Evolutionary conservation across 1,284 basidiomycete genomes (phyloP).

Genomic region (Ganoderma multipileum): DNA sequence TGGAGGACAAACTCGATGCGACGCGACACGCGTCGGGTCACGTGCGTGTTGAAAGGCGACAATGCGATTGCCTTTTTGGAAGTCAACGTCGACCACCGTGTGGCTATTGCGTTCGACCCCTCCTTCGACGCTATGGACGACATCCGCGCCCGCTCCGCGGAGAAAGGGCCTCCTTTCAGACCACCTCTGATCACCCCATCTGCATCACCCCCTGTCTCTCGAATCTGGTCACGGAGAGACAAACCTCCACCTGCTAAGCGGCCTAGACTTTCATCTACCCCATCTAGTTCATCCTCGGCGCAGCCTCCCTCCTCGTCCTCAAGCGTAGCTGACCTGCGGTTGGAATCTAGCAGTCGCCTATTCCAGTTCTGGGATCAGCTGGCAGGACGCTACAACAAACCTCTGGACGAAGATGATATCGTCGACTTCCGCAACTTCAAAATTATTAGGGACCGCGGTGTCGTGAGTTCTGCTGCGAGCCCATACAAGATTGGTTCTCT

Average conservation of each 20-base stretch:
- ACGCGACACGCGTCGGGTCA: constrained; percentile 21
- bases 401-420: constrained; percentile 78
- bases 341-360: constrained; percentile 48
- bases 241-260: constrained; percentile 48
- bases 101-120: constrained; percentile 13
- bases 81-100: constrained; percentile 16
- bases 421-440: constrained; percentile 65
- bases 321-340: constrained; percentile 5
- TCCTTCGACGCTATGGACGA: constrained; percentile 28
- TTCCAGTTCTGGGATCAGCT: constrained; percentile 69
- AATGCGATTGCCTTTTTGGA: constrained; percentile 21
- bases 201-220: constrained; percentile 42
- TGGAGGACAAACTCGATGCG: neutral
- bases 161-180: constrained; percentile 14
- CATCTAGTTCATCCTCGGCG: constrained; percentile 38
- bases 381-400: constrained; percentile 67
- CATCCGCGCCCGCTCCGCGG: constrained; percentile 5
- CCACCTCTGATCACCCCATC: constrained; percentile 42
- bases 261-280: constrained; percentile 42
- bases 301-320: constrained; percentile 28
- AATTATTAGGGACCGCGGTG: constrained; percentile 72
- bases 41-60: constrained; percentile 23
- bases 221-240: constrained; percentile 31
- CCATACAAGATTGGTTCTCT: constrained; percentile 57
- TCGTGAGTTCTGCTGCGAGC: constrained; percentile 52